Conservation (phyloP, 192 early-diverging fungal genomes). For the Coemansia sp. region DNA sequence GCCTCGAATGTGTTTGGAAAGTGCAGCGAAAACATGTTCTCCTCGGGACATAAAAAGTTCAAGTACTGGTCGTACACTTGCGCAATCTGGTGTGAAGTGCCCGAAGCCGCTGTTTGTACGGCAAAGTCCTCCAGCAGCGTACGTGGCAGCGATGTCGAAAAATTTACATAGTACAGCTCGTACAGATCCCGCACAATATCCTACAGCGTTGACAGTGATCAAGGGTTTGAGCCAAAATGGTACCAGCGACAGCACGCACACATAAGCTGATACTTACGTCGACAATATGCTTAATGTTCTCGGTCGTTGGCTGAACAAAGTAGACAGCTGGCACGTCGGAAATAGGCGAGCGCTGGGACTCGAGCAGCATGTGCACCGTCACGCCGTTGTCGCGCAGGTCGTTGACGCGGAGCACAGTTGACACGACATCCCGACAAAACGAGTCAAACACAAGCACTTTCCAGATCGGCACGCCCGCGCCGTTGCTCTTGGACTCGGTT, state of each 20-base stretch:
- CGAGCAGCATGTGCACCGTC: constrained; percentile 94
- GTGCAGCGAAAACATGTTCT: constrained; percentile 89
- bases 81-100: constrained; percentile 75
- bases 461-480: constrained; percentile 69
- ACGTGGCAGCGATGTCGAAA: constrained; percentile 82
- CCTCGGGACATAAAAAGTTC: constrained; percentile 89
- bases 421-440: constrained; percentile 91
- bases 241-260: neutral
- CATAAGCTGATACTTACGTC: constrained; percentile 61
- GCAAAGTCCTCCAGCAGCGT: constrained; percentile 92
- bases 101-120: constrained; percentile 69
- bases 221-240: neutral
- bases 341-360: constrained; percentile 80
- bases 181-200: constrained; percentile 89
- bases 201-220: neutral
- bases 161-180: constrained; percentile 96
- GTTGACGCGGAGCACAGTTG: constrained; percentile 93
- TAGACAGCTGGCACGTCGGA: constrained; percentile 97
- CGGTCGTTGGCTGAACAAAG: constrained; percentile 86
- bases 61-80: constrained; percentile 98
- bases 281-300: constrained; percentile 77
- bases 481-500: constrained; percentile 12
- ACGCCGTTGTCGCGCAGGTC: constrained; percentile 94
- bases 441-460: constrained; percentile 96
- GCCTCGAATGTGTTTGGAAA: constrained; percentile 74